Evolutionary conservation across 2,329 filamentous ascomycete genomes (phyloP).

Genomic region (Bipolaris oryzae): DNA sequence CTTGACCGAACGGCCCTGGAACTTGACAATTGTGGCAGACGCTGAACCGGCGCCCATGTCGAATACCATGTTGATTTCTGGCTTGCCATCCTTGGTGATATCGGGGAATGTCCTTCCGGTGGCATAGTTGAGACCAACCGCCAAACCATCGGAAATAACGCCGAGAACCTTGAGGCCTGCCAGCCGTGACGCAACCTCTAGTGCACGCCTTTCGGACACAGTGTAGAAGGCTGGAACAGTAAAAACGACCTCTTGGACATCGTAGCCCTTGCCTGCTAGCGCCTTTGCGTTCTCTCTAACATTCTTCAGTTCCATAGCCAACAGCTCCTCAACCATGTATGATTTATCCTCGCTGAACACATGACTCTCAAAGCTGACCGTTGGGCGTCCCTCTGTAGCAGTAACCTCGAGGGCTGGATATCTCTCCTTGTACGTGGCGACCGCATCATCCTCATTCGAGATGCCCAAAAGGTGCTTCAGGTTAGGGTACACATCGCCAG

Average conservation of each 20-base stretch:
- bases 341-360: conserved; percentile 66
- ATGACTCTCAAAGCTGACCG: conserved; percentile 81
- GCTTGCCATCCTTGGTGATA: conserved; percentile 78
- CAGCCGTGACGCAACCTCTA: conserved; percentile 82
- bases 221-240: conserved; percentile 92
- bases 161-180: conserved; percentile 86
- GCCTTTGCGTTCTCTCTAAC: conserved; percentile 86
- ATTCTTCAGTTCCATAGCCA: conserved; percentile 96
- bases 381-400: conserved; percentile 61
- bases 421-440: conserved; percentile 72
- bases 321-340: conserved; percentile 84
- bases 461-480: conserved; percentile 89
- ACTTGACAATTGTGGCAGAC: conserved; percentile 85
- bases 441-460: conserved; percentile 60
- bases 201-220: conserved; percentile 83
- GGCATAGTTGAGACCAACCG: conserved; percentile 94
- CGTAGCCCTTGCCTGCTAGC: conserved; percentile 75
- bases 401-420: conserved; percentile 80
- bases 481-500: conserved; percentile 92
- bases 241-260: conserved; percentile 81
- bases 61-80: conserved; percentile 91
- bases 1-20: conserved; percentile 88
- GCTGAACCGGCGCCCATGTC: conserved; percentile 98
- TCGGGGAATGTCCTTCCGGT: conserved; percentile 88
- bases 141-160: conserved; percentile 85